Percentiles rank a stretch among this genome's conserved stretches.
Conservation (phyloP, 805 yeast species). For the Myxozyma geophila region DNA sequence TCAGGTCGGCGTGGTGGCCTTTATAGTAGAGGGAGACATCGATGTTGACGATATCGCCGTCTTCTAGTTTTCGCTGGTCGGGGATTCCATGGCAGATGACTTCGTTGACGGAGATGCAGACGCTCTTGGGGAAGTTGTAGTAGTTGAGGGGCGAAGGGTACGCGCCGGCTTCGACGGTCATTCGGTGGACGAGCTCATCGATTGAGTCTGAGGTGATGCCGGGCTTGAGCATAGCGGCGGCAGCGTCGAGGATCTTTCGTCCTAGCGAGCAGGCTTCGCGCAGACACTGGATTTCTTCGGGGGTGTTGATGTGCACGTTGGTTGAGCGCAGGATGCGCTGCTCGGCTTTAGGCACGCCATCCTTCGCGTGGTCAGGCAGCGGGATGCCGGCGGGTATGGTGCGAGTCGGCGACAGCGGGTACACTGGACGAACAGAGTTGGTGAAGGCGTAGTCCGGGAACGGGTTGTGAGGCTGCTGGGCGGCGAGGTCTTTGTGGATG, state of each 20-base stretch:
- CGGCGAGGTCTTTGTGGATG: slow-evolving; percentile 42
- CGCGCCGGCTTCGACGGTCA: slow-evolving; percentile 82
- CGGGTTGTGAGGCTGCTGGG: slow-evolving; percentile 64
- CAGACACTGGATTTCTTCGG: slow-evolving; percentile 73
- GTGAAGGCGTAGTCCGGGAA: slow-evolving; percentile 77
- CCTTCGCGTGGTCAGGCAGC: slow-evolving; percentile 79
- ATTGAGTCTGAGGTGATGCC: slow-evolving; percentile 94
- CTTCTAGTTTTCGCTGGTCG: slow-evolving; percentile 81
- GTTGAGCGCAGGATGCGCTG: slow-evolving; percentile 69
- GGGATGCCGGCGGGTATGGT: slow-evolving; percentile 70
- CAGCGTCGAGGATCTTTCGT: slow-evolving; percentile 86
- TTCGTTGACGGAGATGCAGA: slow-evolving; percentile 94
- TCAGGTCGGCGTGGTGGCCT: slow-evolving; percentile 92
- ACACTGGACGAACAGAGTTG: slow-evolving; percentile 75
- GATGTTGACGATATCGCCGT: slow-evolving; percentile 92
- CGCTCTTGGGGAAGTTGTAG: slow-evolving; percentile 87
- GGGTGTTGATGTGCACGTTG: slow-evolving; percentile 64
- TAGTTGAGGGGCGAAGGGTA: slow-evolving; percentile 96
- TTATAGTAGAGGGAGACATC: slow-evolving; percentile 84
- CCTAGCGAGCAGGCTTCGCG: slow-evolving; percentile 76
- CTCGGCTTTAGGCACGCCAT: slow-evolving; percentile 82
- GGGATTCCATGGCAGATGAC: slow-evolving; percentile 98
- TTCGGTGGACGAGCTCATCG: slow-evolving; percentile 84
- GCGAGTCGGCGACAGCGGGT: slow-evolving; percentile 79
- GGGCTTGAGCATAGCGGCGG: slow-evolving; percentile 80